Evolutionary conservation across 2,329 filamentous ascomycete genomes (phyloP).

Genomic region (Talaromyces albobiverticillius): DNA sequence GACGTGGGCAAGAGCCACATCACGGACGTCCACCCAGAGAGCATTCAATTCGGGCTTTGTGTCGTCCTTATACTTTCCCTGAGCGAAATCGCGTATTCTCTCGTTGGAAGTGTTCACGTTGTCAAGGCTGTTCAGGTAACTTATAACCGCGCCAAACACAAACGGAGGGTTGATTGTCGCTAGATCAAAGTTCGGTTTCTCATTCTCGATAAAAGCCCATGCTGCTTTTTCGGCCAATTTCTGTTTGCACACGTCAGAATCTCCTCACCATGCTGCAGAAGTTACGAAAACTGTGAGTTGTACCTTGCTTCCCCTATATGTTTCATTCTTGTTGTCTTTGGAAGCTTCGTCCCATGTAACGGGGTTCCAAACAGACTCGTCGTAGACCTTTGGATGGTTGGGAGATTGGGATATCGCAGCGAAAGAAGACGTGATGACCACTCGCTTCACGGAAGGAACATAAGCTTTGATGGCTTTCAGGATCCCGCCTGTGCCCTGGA

Average conservation of each 20-base stretch:
- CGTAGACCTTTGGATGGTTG: conserved; percentile 33
- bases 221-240: conserved; percentile 64
- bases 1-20: conserved; percentile 49
- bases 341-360: conserved; percentile 41
- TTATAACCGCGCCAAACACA: conserved; percentile 62
- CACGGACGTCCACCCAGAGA: conserved; percentile 56
- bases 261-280: neutral
- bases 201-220: conserved; percentile 60
- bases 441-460: conserved; percentile 66
- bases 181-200: conserved; percentile 59
- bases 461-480: conserved; percentile 60
- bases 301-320: conserved; percentile 55
- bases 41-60: conserved; percentile 58
- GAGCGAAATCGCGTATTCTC: conserved; percentile 62
- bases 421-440: conserved; percentile 69
- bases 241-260: conserved; percentile 21
- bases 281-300: neutral
- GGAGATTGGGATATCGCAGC: conserved; percentile 59
- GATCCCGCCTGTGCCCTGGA: conserved; percentile 63
- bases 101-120: conserved; percentile 71
- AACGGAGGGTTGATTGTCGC: conserved; percentile 61
- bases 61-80: conserved; percentile 58
- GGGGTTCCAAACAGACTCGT: conserved; percentile 43
- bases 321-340: conserved; percentile 31
- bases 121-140: conserved; percentile 62